phyloP scores from a whole-genome alignment of 306 rosid species.

The Rosa rugosa region DNA sequence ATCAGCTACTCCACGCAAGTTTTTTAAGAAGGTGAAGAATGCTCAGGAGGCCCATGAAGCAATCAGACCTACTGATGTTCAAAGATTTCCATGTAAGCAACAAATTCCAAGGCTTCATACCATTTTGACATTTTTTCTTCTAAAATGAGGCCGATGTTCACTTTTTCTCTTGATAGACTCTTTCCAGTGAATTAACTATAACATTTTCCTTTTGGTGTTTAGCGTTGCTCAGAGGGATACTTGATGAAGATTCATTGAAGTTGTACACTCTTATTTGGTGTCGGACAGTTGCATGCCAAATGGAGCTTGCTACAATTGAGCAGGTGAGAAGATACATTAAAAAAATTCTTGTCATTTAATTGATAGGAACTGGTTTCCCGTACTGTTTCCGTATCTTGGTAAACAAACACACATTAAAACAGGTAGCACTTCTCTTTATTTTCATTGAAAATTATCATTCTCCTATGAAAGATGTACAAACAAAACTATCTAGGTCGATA shows the following conservation, averaged over 20 bases:
- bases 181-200: slow-evolving; percentile 25
- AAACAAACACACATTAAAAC: background rate
- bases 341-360: slow-evolving; percentile 1
- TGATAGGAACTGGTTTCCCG: background rate
- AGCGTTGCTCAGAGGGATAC: slow-evolving; percentile 68
- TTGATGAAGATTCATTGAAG: slow-evolving; percentile 81
- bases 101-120: slow-evolving; percentile 13
- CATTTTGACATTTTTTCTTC: slow-evolving; percentile 10
- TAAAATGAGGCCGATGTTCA: background rate
- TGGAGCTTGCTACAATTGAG: slow-evolving; percentile 73
- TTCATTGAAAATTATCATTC: background rate
- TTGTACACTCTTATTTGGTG: slow-evolving; percentile 92
- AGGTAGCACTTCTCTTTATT: background rate
- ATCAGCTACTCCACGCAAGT: slow-evolving; percentile 57
- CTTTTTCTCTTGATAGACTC: slow-evolving; percentile 27
- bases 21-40: slow-evolving; percentile 92
- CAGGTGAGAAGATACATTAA: slow-evolving; percentile 47
- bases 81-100: slow-evolving; percentile 72
- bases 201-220: slow-evolving; percentile 34
- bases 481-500: background rate
- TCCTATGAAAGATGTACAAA: background rate
- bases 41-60: slow-evolving; percentile 99
- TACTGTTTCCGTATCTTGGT: background rate
- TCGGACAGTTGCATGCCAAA: slow-evolving; percentile 87
- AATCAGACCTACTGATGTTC: slow-evolving; percentile 89